Percentiles rank a stretch among this genome's conserved stretches.
These are phyloP conservation scores for Magnusiomyces magnusii DNA, from an alignment of 1,139 yeast genomes.

Conservation along the genomic window DNA sequence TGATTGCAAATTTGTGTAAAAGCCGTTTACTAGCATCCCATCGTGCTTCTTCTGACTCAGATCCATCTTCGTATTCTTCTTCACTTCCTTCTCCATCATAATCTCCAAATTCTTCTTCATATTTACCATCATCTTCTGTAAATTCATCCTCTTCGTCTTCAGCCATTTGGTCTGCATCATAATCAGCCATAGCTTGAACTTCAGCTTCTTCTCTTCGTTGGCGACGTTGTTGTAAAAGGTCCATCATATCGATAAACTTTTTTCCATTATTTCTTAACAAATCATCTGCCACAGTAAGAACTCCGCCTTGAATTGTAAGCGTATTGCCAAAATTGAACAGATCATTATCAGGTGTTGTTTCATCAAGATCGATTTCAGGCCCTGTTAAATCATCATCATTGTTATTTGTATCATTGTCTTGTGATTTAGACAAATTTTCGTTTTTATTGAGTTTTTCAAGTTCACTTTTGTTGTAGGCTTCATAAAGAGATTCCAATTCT, in stretches of 20 bases:
- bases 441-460: background rate
- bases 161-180: constrained; percentile 35
- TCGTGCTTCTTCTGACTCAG: constrained; percentile 55
- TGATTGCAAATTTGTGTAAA: constrained; percentile 68
- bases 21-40: constrained; percentile 70
- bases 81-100: constrained; percentile 20
- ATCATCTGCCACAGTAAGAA: constrained; percentile 69
- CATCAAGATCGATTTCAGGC: background rate
- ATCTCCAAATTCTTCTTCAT: constrained; percentile 21
- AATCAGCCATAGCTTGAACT: constrained; percentile 29
- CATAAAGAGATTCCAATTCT: constrained; percentile 66
- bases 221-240: constrained; percentile 55
- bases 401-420: background rate
- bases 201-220: constrained; percentile 43
- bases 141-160: constrained; percentile 33
- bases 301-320: constrained; percentile 36
- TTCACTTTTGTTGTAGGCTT: constrained; percentile 38
- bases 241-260: constrained; percentile 71
- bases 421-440: background rate
- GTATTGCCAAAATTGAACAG: constrained; percentile 33
- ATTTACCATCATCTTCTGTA: constrained; percentile 21
- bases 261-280: constrained; percentile 66
- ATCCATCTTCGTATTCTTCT: constrained; percentile 26
- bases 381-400: constrained; percentile 8
- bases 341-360: constrained; percentile 18